Base-by-base conservation (phyloP, 78 protist genomes). In the Chrysochromulina tobinii region DNA sequence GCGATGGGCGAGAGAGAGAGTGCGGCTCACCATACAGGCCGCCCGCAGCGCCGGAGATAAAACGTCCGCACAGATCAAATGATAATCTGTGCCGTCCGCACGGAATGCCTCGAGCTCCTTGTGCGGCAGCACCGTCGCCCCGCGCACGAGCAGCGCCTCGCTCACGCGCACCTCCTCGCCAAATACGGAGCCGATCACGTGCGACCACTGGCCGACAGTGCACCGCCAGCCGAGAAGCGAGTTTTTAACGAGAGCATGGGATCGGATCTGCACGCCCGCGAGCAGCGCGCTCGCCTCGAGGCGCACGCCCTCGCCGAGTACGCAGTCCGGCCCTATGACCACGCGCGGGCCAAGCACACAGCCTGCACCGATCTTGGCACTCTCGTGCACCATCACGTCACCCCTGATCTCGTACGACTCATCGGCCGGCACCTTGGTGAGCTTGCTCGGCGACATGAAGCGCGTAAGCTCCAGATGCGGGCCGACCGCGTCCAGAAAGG, bases 91-190 rank as follows among this genome's bases (percentile, higher is more conserved):
- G 38, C n/a, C n/a, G 15, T 69, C 12, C 79, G 79, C 15, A 69
- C 27, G 50, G 8, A 11, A 3, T 17, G 14, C 14, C 14, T 23
- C 9, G 58, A 75, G 84, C 57, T 75, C n/a, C 84, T 75, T 75
- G n/a, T 75, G 84, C 84, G 84, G 84, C n/a, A 75, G 57, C 38
- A 75, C 57, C 6, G 84, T 75, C 57, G 84, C 59, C 27, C 84
- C 57, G 6, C 51, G 48, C 18, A 75, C 14, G 50, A 75, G 57
- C 14, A 51, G 55, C 59, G 27, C 84, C 20, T 50, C 79, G 64
- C 64, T 14, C 23, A 67, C 25, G 48, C 48, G 7, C 73, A 75
- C 84, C 15, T 48, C 57, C 57, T 75, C 84, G 54, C 53, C 84
- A 14, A 75, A 58, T 8, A 75, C 59, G 4, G 84, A 50, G 17